These are phyloP conservation scores for Penicillium arizonense DNA, from an alignment of 495 filamentous ascomycete species.

Conservation along the genomic window DNA sequence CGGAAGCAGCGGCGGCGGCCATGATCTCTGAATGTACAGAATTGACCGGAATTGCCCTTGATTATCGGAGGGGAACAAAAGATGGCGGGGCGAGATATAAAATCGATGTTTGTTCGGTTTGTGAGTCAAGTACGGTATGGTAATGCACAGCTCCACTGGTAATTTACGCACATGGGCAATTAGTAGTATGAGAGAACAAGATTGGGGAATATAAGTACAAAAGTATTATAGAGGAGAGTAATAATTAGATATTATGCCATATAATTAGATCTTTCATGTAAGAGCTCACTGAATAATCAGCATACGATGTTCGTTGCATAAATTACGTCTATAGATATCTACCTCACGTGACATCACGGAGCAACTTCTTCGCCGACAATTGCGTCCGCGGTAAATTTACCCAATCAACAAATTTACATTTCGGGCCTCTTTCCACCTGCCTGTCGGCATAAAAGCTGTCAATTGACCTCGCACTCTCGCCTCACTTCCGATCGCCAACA, in stretches of 20 bases:
- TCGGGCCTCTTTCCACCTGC: neutral
- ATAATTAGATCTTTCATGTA: too few species aligned
- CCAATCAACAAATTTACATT: constrained; percentile 19
- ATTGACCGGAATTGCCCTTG: constrained; percentile 11
- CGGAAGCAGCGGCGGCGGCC: constrained; percentile 54
- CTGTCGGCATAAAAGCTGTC: neutral
- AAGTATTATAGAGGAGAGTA: too few species aligned
- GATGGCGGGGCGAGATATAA: constrained; percentile 35
- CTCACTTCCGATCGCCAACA: neutral
- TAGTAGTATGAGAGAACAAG: too few species aligned
- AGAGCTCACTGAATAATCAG: too few species aligned
- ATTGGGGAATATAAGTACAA: too few species aligned
- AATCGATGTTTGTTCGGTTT: constrained; percentile 21
- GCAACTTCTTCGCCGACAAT: constrained; percentile 27
- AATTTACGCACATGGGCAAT: too few species aligned
- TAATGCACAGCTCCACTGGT: constrained; percentile 1
- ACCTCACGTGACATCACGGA: constrained; percentile 25
- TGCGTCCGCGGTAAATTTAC: constrained; percentile 27
- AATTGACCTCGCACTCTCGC: neutral
- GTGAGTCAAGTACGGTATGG: constrained; percentile 21
- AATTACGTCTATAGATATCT: constrained; percentile 2
- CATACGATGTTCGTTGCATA: too few species aligned
- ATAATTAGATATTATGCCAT: too few species aligned
- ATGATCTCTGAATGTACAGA: constrained; percentile 33
- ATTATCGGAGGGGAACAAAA: constrained; percentile 21